Evolutionary conservation across 192 early-diverging fungal species (phyloP).

Genomic region (Entomortierella beljakovae): DNA sequence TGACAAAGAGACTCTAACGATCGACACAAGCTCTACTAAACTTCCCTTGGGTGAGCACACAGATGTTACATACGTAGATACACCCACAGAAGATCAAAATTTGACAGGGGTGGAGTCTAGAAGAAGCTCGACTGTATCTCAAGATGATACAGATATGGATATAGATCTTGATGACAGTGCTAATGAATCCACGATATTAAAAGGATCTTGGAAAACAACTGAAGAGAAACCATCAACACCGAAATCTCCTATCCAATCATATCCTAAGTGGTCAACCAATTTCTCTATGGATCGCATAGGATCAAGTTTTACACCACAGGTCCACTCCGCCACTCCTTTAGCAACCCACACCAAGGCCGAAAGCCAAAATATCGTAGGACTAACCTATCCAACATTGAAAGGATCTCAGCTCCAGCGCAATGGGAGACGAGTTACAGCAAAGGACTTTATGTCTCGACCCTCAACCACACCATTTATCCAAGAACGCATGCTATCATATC

Average conservation of each 20-base stretch:
- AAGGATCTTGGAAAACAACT: conserved; percentile 43
- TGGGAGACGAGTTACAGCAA: conserved; percentile 25
- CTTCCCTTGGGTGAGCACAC: too few relatives aligned
- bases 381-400: background rate
- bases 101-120: background rate
- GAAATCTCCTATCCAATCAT: background rate
- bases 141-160: conserved; percentile 37
- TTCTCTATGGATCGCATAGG: background rate
- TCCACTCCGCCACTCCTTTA: conserved; percentile 18
- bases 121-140: background rate
- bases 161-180: conserved; percentile 29
- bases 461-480: conserved; percentile 22
- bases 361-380: background rate
- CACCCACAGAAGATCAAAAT: background rate
- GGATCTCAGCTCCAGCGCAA: conserved; percentile 1
- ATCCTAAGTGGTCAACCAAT: background rate
- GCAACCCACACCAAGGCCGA: background rate
- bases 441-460: conserved; percentile 23
- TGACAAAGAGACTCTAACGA: too few relatives aligned
- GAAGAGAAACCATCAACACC: background rate
- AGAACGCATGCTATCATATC: conserved; percentile 15
- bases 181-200: conserved; percentile 17
- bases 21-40: too few relatives aligned
- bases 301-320: background rate
- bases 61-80: background rate